Evolutionary conservation across 2,329 filamentous ascomycete genomes (phyloP).

Genomic region (Claviceps sorghi): DNA sequence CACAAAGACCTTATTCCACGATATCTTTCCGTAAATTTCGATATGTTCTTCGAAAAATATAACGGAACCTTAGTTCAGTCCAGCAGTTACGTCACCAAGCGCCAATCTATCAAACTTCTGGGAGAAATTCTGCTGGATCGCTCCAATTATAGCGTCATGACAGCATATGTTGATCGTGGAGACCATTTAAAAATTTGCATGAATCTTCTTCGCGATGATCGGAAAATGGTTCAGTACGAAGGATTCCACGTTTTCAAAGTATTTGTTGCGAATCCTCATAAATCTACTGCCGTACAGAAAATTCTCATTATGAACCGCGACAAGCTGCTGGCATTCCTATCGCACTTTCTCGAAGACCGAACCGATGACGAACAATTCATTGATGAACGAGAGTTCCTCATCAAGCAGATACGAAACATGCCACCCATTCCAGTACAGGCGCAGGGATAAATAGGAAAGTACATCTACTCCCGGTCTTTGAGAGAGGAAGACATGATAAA

Average conservation of each 20-base stretch:
- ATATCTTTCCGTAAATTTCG: constrained; percentile 81
- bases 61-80: constrained; percentile 79
- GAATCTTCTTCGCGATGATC: constrained; percentile 88
- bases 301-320: constrained; percentile 95
- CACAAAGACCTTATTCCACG: constrained; percentile 84
- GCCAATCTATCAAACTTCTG: constrained; percentile 92
- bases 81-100: constrained; percentile 92
- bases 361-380: constrained; percentile 98
- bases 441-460: constrained; percentile 22
- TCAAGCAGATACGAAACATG: constrained; percentile 77
- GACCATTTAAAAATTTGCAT: constrained; percentile 97
- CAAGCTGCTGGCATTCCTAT: constrained; percentile 74
- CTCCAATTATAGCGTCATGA: constrained; percentile 97
- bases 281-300: constrained; percentile 88
- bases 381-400: constrained; percentile 92
- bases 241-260: constrained; percentile 99
- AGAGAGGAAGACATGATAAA: neutral
- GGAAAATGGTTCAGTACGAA: constrained; percentile 98
- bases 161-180: constrained; percentile 83
- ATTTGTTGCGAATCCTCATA: constrained; percentile 96
- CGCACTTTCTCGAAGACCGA: constrained; percentile 82
- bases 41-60: constrained; percentile 83
- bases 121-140: constrained; percentile 89
- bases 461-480: neutral
- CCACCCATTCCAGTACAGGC: constrained; percentile 41